Evolutionary conservation across 208 protist genomes (phyloP).

Genomic region (Trypanosoma mega): DNA sequence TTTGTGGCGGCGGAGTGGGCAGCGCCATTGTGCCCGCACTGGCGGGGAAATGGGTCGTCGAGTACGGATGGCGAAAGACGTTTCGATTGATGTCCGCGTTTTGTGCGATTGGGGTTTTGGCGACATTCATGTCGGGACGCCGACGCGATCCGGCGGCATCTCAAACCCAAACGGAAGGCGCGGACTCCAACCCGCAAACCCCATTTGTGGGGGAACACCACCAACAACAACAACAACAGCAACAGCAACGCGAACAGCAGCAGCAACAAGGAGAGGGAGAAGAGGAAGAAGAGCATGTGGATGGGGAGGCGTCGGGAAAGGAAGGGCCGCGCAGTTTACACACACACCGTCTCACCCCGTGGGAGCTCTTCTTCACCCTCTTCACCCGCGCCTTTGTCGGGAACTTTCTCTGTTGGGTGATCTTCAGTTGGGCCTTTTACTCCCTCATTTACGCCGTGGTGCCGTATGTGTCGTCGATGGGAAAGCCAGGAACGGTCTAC

Average conservation of each 20-base stretch:
- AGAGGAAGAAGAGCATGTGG: not conserved
- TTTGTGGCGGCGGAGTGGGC: conserved; percentile 70
- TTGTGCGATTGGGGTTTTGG: conserved; percentile 72
- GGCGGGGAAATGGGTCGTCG: conserved; percentile 53
- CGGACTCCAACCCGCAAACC: not conserved
- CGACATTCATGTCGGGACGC: conserved; percentile 41
- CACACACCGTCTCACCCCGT: conserved; percentile 29
- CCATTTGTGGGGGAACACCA: not conserved
- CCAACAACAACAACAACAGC: not conserved
- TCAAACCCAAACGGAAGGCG: not conserved
- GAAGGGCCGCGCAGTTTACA: conserved; percentile 8
- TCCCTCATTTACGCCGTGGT: conserved; percentile 73
- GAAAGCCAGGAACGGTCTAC: conserved; percentile 63
- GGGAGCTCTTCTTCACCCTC: conserved; percentile 49
- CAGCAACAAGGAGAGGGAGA: not conserved
- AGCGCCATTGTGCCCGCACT: conserved; percentile 71
- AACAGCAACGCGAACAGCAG: not conserved
- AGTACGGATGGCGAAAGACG: conserved; percentile 79
- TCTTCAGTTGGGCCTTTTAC: conserved; percentile 82
- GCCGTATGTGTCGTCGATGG: conserved; percentile 82
- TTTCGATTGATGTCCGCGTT: conserved; percentile 81
- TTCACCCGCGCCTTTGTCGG: conserved; percentile 53
- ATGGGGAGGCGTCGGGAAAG: not conserved
- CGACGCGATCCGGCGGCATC: not conserved
- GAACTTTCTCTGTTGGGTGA: conserved; percentile 78